phyloP scores from a whole-genome alignment of 2,329 filamentous ascomycete genomes.

The Dactylellina cionopaga region DNA sequence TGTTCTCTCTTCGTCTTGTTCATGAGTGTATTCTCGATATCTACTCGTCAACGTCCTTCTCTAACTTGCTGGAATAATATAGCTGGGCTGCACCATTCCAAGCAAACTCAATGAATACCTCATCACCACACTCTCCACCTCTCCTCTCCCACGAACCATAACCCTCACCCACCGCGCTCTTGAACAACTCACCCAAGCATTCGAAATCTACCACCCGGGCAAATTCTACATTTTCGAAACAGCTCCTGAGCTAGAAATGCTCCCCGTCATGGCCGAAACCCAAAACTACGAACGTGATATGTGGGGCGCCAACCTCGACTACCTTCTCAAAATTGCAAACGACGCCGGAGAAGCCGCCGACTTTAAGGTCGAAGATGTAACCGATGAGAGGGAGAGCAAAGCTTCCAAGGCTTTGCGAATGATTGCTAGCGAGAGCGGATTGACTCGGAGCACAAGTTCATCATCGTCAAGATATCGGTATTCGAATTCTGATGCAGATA shows the following conservation, averaged over 20 bases:
- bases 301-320: conserved; percentile 1
- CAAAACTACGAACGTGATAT: conserved; percentile 28
- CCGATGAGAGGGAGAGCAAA: neutral
- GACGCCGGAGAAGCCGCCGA: neutral
- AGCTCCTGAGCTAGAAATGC: conserved; percentile 23
- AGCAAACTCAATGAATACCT: neutral
- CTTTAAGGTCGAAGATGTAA: neutral
- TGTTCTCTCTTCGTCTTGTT: neutral
- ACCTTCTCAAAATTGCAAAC: neutral
- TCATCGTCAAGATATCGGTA: too few relatives aligned
- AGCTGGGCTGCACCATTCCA: conserved; percentile 17
- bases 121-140: neutral
- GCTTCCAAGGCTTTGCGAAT: neutral
- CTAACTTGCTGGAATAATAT: neutral
- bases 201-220: conserved; percentile 16
- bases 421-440: conserved; percentile 5
- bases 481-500: too few relatives aligned
- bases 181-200: conserved; percentile 10
- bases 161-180: neutral
- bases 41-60: too few relatives aligned
- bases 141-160: neutral
- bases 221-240: conserved; percentile 29
- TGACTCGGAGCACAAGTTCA: too few relatives aligned
- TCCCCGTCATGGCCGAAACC: conserved; percentile 4
- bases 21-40: too few relatives aligned